Evolutionary conservation across 2,329 filamentous ascomycete genomes (phyloP).

Genomic region (Nigrospora sphaerica): DNA sequence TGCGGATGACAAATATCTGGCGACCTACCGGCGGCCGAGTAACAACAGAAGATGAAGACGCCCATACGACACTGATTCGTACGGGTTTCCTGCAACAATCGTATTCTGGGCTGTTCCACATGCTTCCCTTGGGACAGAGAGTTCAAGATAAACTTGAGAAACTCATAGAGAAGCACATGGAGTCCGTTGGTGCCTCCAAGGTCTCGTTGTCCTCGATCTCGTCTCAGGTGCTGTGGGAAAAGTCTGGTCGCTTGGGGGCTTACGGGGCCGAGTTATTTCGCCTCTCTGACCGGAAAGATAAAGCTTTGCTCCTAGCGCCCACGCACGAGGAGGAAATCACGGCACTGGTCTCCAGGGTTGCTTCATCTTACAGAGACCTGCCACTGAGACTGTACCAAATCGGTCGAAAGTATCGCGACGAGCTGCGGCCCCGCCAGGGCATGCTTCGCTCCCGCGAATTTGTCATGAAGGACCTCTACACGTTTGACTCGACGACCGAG

Average conservation of each 20-base stretch:
- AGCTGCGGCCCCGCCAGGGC: conserved; percentile 80
- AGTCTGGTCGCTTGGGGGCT: conserved; percentile 71
- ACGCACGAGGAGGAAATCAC: conserved; percentile 98
- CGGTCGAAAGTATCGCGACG: conserved; percentile 89
- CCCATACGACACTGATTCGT: conserved; percentile 59
- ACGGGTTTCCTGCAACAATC: conserved; percentile 73
- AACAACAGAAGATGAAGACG: conserved; percentile 50
- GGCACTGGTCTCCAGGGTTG: conserved; percentile 60
- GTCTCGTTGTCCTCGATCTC: conserved; percentile 79
- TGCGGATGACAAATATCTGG: conserved; percentile 56
- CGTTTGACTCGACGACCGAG: conserved; percentile 66
- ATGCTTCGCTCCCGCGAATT: conserved; percentile 86
- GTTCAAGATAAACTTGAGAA: conserved; percentile 84
- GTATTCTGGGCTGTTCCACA: conserved; percentile 85
- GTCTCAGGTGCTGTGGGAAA: conserved; percentile 75
- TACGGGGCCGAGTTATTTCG: conserved; percentile 74
- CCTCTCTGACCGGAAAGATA: conserved; percentile 70
- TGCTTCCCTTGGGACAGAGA: conserved; percentile 77
- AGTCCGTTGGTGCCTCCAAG: conserved; percentile 71
- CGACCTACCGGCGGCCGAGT: conserved; percentile 66
- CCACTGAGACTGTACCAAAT: conserved; percentile 89
- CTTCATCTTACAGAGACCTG: conserved; percentile 79
- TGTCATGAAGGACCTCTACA: conserved; percentile 97
- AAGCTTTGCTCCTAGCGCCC: conserved; percentile 71
- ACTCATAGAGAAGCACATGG: conserved; percentile 87